A percentile compares a stretch with the other conserved stretches of the same genome.
Conservation (phyloP, 495 filamentous ascomycete species). For the Cairneyella variabilis region DNA sequence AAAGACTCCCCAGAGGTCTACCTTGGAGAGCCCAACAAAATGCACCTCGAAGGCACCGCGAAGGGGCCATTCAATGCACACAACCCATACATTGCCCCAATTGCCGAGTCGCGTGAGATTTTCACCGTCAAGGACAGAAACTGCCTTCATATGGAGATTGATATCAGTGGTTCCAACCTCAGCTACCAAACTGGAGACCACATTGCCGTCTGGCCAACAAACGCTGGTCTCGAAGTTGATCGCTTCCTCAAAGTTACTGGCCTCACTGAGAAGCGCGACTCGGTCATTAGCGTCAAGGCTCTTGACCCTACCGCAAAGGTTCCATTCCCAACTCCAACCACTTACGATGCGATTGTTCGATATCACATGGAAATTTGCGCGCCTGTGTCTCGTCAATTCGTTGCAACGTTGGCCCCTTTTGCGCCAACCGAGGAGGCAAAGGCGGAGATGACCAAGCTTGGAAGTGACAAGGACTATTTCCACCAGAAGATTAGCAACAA, state of each 20-base stretch:
- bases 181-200: conserved; percentile 96
- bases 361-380: conserved; percentile 98
- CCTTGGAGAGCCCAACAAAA: conserved; percentile 93
- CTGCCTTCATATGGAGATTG: conserved; percentile 96
- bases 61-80: conserved; percentile 94
- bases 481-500: conserved; percentile 77
- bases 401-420: conserved; percentile 83
- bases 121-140: conserved; percentile 92
- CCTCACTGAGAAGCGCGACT: conserved; percentile 70
- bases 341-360: conserved; percentile 87
- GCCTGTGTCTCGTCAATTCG: conserved; percentile 92
- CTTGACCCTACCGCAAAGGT: conserved; percentile 96
- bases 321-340: conserved; percentile 95
- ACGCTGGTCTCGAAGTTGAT: conserved; percentile 88
- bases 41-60: conserved; percentile 78
- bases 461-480: conserved; percentile 95
- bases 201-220: conserved; percentile 96
- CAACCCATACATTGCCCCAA: conserved; percentile 96
- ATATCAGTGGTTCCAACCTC: conserved; percentile 80
- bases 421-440: conserved; percentile 81
- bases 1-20: conserved; percentile 84
- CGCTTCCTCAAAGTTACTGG: conserved; percentile 79
- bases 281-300: conserved; percentile 85
- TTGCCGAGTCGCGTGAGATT: conserved; percentile 82
- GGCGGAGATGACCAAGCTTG: conserved; percentile 81